phyloP scores from a whole-genome alignment of 1,284 basidiomycete species.

The Apiotrichum mycotoxinovorans region DNA sequence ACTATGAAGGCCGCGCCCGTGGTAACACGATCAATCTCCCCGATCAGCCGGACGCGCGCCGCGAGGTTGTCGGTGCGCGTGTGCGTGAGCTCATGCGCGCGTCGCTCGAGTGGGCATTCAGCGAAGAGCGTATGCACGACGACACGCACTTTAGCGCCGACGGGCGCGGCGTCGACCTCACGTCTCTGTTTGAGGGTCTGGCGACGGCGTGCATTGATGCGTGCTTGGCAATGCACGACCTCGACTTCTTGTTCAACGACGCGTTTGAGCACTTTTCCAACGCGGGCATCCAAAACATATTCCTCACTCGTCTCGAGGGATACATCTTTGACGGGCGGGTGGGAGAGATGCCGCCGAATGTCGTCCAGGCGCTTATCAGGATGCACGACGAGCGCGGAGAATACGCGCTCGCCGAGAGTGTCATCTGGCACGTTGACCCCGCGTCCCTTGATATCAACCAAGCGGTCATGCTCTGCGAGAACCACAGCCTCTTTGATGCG shows the following conservation, averaged over 20 bases:
- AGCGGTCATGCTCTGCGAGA: conserved; percentile 78
- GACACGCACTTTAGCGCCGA: conserved; percentile 75
- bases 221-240: conserved; percentile 73
- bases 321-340: conserved; percentile 76
- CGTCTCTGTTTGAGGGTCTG: conserved; percentile 80
- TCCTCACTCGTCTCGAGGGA: conserved; percentile 74
- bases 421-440: conserved; percentile 97
- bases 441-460: conserved; percentile 90
- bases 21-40: conserved; percentile 89
- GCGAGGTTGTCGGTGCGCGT: conserved; percentile 67
- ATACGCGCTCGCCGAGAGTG: conserved; percentile 73
- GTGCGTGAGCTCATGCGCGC: conserved; percentile 80
- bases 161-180: conserved; percentile 87
- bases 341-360: conserved; percentile 71
- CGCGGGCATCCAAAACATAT: conserved; percentile 81
- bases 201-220: conserved; percentile 77
- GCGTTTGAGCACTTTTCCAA: conserved; percentile 86
- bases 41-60: conserved; percentile 58
- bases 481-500: conserved; percentile 82
- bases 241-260: conserved; percentile 85
- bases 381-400: conserved; percentile 70
- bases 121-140: conserved; percentile 88
- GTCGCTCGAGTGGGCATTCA: conserved; percentile 85
- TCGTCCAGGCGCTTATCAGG: conserved; percentile 79
- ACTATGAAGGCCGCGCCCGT: conserved; percentile 75